These are phyloP conservation scores for Brassica balearica DNA, from an alignment of 441 rosid genomes.

Conservation along the genomic window DNA sequence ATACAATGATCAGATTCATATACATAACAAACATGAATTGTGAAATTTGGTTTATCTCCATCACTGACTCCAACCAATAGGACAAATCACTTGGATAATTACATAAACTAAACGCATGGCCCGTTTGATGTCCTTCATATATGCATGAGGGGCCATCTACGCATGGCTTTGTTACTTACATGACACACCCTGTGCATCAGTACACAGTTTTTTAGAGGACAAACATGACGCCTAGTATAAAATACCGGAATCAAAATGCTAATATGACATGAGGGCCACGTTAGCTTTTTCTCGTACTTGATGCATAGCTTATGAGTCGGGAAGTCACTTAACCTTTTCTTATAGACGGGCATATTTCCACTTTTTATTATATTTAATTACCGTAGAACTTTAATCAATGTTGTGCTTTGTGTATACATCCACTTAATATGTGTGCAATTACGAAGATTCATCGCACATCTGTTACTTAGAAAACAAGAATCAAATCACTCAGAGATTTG, in stretches of 20 bases:
- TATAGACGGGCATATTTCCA: background rate
- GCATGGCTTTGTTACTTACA: conserved; percentile 35
- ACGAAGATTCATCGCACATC: conserved; percentile 43
- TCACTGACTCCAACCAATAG: conserved; percentile 22
- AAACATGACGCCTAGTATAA: background rate
- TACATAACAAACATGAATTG: conserved; percentile 17
- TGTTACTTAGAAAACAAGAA: conserved; percentile 36
- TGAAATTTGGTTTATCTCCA: conserved; percentile 5
- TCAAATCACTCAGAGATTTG: conserved; percentile 45
- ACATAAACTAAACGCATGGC: conserved; percentile 27
- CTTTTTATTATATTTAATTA: background rate
- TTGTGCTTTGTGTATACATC: conserved; percentile 27
- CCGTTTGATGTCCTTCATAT: conserved; percentile 32
- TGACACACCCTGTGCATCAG: conserved; percentile 2
- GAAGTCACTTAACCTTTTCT: conserved; percentile 20
- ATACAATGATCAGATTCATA: conserved; percentile 15
- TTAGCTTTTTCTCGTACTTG: conserved; percentile 39
- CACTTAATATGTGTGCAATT: conserved; percentile 36
- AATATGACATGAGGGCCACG: conserved; percentile 38
- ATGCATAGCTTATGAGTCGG: conserved; percentile 30
- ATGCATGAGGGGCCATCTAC: conserved; percentile 38
- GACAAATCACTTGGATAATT: conserved; percentile 28
- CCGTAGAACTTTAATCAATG: background rate
- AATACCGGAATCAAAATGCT: background rate
- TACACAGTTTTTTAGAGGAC: background rate